A percentile compares a stretch with the other conserved stretches of the same genome.
These are phyloP conservation scores for Coemansia sp. DNA, from an alignment of 192 early-diverging fungal genomes.

Conservation along the genomic window DNA sequence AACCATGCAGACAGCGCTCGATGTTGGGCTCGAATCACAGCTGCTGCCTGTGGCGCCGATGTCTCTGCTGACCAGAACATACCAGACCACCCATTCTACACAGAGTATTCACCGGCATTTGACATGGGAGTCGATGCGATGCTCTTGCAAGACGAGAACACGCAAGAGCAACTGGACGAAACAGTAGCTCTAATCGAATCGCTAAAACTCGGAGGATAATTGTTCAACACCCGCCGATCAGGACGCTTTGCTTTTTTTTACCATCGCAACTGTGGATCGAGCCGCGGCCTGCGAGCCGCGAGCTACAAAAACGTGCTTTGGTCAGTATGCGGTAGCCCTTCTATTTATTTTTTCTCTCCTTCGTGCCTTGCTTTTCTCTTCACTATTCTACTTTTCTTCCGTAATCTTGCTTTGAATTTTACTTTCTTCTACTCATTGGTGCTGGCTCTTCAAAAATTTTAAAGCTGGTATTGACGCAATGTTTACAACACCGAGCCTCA, in stretches of 20 bases:
- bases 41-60: constrained; percentile 54
- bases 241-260: too few relatives aligned
- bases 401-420: not conserved
- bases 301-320: too few relatives aligned
- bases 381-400: not conserved
- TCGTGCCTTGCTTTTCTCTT: not conserved
- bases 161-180: constrained; percentile 5
- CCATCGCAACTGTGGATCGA: not conserved
- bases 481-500: constrained; percentile 36
- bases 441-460: not conserved
- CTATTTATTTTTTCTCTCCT: not conserved
- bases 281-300: not conserved
- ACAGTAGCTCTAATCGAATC: not conserved
- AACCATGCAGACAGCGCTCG: constrained; percentile 85
- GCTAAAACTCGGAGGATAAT: too few relatives aligned
- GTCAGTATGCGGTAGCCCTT: too few relatives aligned
- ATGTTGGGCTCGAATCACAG: constrained; percentile 94
- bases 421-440: not conserved
- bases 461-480: constrained; percentile 7
- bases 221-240: too few relatives aligned
- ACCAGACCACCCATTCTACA: constrained; percentile 65
- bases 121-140: constrained; percentile 29
- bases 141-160: constrained; percentile 29
- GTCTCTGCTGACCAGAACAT: constrained; percentile 44
- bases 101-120: constrained; percentile 55